Evolutionary conservation across 2,329 filamentous ascomycete species (phyloP).

Genomic region (Phoma herbarum): DNA sequence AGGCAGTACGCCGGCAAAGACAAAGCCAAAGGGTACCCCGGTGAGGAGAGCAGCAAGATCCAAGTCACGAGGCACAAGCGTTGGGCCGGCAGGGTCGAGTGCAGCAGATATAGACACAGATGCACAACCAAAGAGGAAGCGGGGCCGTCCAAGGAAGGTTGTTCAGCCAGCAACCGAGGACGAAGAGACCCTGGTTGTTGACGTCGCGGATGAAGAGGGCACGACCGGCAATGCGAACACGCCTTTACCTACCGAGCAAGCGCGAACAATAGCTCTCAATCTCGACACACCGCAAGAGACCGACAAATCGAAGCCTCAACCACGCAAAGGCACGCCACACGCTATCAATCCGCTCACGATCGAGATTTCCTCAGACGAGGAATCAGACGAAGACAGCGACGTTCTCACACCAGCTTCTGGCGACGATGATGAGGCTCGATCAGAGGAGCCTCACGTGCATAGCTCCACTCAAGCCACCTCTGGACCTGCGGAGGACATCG

Average conservation of each 20-base stretch:
- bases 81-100: slow-evolving; percentile 30
- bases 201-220: slow-evolving; percentile 3
- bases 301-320: slow-evolving; percentile 24
- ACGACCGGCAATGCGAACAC: slow-evolving; percentile 12
- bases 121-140: slow-evolving; percentile 39
- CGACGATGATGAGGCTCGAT: slow-evolving; percentile 28
- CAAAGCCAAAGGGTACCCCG: slow-evolving; percentile 47
- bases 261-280: slow-evolving; percentile 13
- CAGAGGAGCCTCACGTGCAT: background rate
- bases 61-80: slow-evolving; percentile 31
- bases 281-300: slow-evolving; percentile 18
- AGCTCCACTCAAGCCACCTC: background rate
- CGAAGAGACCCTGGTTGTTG: slow-evolving; percentile 24
- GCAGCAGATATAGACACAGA: slow-evolving; percentile 38
- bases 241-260: slow-evolving; percentile 10
- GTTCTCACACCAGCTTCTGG: slow-evolving; percentile 39
- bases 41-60: slow-evolving; percentile 39
- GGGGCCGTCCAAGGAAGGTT: slow-evolving; percentile 47
- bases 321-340: slow-evolving; percentile 42
- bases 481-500: background rate
- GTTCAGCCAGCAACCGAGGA: slow-evolving; percentile 32
- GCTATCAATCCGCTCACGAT: slow-evolving; percentile 30
- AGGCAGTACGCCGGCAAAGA: slow-evolving; percentile 33
- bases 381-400: slow-evolving; percentile 33
- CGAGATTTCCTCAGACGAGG: slow-evolving; percentile 32